phyloP scores from a whole-genome alignment of 768 basidiomycete species.

The Vishniacozyma victoriae region DNA sequence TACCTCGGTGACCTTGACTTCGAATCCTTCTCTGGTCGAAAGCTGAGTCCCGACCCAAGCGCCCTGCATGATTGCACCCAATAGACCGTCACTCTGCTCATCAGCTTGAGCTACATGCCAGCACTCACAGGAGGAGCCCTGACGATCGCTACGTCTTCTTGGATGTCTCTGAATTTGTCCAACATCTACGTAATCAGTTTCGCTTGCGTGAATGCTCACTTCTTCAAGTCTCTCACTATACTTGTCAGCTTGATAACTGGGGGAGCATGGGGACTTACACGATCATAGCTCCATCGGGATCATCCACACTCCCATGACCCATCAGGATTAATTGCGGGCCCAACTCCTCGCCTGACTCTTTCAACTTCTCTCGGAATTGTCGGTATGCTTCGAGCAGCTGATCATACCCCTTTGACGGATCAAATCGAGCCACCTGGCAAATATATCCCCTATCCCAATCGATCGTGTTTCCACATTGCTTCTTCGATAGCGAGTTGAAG shows the following conservation, averaged over 20 bases:
- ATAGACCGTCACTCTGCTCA: constrained; percentile 51
- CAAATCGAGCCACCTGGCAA: constrained; percentile 89
- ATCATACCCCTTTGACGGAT: constrained; percentile 63
- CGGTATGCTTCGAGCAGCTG: constrained; percentile 65
- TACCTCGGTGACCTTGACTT: constrained; percentile 77
- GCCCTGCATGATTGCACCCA: constrained; percentile 84
- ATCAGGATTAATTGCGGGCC: constrained; percentile 47
- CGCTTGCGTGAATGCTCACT: constrained; percentile 73
- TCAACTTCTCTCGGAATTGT: constrained; percentile 67
- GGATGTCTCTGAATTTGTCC: constrained; percentile 30
- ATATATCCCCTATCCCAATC: constrained; percentile 66
- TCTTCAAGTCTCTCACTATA: constrained; percentile 7
- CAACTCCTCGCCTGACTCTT: constrained; percentile 15
- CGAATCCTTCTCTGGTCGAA: constrained; percentile 83
- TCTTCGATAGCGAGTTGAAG: constrained; percentile 37
- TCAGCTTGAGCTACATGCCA: constrained; percentile 41
- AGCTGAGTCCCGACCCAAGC: constrained; percentile 85
- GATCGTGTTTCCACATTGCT: constrained; percentile 42
- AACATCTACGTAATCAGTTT: constrained; percentile 25
- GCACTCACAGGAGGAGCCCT: constrained; percentile 74
- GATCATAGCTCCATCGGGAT: constrained; percentile 66
- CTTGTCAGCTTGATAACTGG: too few species aligned
- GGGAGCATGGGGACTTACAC: constrained; percentile 31
- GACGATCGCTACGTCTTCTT: constrained; percentile 62
- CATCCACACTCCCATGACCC: constrained; percentile 90